Percentiles rank a stretch among this genome's conserved stretches.
phyloP scores from a whole-genome alignment of 2,329 filamentous ascomycete species.

The Fusarium acutatum region DNA sequence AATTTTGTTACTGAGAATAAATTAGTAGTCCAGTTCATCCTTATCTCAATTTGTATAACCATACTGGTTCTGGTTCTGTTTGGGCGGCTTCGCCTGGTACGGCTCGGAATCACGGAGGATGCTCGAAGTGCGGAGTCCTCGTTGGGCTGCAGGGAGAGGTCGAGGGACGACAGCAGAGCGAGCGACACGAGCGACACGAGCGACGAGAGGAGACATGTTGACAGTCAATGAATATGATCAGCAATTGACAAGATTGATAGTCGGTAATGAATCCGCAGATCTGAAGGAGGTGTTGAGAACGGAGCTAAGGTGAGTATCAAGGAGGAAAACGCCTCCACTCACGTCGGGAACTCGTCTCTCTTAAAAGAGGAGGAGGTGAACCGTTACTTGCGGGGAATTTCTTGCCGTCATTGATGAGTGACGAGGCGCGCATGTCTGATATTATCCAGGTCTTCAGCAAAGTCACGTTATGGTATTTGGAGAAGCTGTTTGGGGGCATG shows the following conservation, averaged over 20 bases:
- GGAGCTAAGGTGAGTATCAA: slow-evolving; percentile 16
- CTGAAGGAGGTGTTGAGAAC: background rate
- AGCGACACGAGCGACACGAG: slow-evolving; percentile 4
- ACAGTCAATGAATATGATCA: background rate
- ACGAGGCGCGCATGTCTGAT: background rate
- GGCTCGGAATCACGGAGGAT: slow-evolving; percentile 24
- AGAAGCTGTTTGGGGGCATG: background rate
- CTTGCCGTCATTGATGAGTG: slow-evolving; percentile 31
- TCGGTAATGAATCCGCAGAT: background rate
- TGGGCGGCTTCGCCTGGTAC: slow-evolving; percentile 27
- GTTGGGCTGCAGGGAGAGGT: slow-evolving; percentile 27
- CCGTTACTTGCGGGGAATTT: slow-evolving; percentile 21
- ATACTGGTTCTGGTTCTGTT: slow-evolving; percentile 19
- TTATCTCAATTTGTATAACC: background rate
- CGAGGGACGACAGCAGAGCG: slow-evolving; percentile 16
- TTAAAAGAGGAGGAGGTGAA: slow-evolving; percentile 10
- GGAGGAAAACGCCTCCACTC: slow-evolving; percentile 9
- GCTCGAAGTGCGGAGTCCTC: slow-evolving; percentile 29
- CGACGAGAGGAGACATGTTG: slow-evolving; percentile 18
- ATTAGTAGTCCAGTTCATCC: background rate
- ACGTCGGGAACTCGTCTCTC: slow-evolving; percentile 2
- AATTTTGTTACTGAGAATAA: slow-evolving; percentile 20
- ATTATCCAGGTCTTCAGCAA: background rate
- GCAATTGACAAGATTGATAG: background rate
- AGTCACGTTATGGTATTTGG: slow-evolving; percentile 27